Percentiles rank a stretch among this genome's conserved stretches.
phyloP scores from a whole-genome alignment of 768 basidiomycete genomes.

The Cyathus striatus region DNA sequence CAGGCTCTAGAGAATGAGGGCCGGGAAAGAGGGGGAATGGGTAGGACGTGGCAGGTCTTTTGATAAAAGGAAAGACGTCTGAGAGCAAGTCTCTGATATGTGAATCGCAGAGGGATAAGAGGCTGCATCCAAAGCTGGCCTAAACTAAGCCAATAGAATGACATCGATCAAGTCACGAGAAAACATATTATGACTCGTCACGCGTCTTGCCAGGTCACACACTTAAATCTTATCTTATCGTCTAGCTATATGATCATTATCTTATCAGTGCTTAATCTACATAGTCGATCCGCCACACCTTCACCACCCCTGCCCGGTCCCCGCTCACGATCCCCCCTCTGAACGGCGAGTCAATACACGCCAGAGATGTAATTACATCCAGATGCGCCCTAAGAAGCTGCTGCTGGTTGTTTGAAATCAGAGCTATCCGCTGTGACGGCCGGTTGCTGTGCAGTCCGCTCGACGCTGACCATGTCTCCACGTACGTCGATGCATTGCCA shows the following conservation, averaged over 20 bases:
- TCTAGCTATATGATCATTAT: too few species aligned
- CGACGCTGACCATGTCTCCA: conserved; percentile 58
- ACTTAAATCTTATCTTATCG: too few species aligned
- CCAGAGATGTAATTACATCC: conserved; percentile 82
- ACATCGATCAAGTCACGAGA: too few species aligned
- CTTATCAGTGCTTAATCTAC: conserved; percentile 22
- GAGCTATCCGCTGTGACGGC: conserved; percentile 68
- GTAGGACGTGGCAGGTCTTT: conserved; percentile 24
- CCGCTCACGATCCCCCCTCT: conserved; percentile 90
- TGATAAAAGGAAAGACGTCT: too few species aligned
- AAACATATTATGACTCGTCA: too few species aligned
- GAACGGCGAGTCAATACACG: conserved; percentile 89
- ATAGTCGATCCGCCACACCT: conserved; percentile 79
- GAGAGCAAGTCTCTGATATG: too few species aligned
- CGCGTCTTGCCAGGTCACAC: too few species aligned
- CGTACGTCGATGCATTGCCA: conserved; percentile 44
- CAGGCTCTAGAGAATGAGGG: conserved; percentile 14
- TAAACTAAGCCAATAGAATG: too few species aligned
- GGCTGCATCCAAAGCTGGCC: too few species aligned
- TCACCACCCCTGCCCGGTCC: conserved; percentile 84
- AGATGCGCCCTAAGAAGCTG: conserved; percentile 83
- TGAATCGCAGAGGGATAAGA: too few species aligned
- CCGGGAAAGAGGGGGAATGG: conserved; percentile 6
- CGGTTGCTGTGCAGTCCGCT: conserved; percentile 52
- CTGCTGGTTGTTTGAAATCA: conserved; percentile 81